Base-by-base conservation (phyloP, 1,284 basidiomycete genomes). In the Puccinia triticina region DNA sequence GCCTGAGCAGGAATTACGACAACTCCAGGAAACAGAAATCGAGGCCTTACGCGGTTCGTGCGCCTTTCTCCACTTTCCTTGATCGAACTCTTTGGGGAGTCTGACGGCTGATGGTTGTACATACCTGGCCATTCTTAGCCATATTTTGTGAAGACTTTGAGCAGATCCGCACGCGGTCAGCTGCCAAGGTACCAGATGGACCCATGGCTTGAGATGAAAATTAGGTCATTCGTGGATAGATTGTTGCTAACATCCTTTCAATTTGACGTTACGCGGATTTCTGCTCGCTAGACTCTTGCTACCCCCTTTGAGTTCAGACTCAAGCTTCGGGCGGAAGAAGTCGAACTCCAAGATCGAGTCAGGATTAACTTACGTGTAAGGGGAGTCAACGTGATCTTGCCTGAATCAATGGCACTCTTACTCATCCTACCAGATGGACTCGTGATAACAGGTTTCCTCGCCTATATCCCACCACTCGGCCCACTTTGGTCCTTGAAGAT, bases 111-210 rank as follows among this genome's bases (percentile, higher is more conserved):
- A 40, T 16, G 16, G 5, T 57, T 37, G 26, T 26, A n/a, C n/a
- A 14, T 14, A 2, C 26, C 53, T 34, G 8, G 43, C 32, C 10
- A 34, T 34, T 48, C n/a, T 78, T 43, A 80, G 77, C 77, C n/a
- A 80, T 80, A 11, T 80, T 80, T 21, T 69, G 43, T 26, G 32
- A 80, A 12, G 77, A 80, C 32, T 80, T 80, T 23, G 77, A 71
- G 59, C 77, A 80, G 53, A 80, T 80, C 55, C 77, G 69, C 50
- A 80, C 53, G 21, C 77, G 77, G 7, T 80, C 77, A 48, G 59
- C 77, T 53, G 23, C 67, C 53, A 80, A 80, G 69, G 77, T 80
- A 61, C 23, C 16, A 40, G 23, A 34, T 46, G 18, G 12, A 8
- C 16, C 50, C 50, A 61, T 55, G 32, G 26, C 10, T 32, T 37